Conservation (phyloP, 805 yeast species). For the Metschnikowia gelsemii region DNA sequence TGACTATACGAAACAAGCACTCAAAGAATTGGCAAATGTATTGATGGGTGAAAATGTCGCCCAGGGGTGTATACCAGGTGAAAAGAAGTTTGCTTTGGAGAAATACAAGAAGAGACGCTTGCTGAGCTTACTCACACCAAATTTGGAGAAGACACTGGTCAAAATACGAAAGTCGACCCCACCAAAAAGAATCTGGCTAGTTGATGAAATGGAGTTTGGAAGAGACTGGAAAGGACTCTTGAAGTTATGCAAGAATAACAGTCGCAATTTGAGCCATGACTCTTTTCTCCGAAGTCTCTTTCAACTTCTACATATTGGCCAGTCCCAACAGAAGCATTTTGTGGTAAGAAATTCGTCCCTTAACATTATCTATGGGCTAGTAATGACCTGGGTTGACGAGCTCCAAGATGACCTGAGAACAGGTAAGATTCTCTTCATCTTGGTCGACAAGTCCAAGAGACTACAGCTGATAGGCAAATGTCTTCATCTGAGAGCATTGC, state of each 20-base stretch:
- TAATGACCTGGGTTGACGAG: slow-evolving; percentile 52
- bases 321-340: slow-evolving; percentile 45
- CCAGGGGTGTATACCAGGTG: slow-evolving; percentile 58
- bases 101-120: slow-evolving; percentile 26
- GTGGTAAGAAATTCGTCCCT: slow-evolving; percentile 57
- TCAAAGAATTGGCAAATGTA: slow-evolving; percentile 49
- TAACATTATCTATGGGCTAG: slow-evolving; percentile 53
- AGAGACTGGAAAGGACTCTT: slow-evolving; percentile 53
- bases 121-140: slow-evolving; percentile 16
- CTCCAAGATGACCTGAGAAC: slow-evolving; percentile 9
- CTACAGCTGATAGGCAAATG: slow-evolving; percentile 56
- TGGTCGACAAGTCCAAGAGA: slow-evolving; percentile 55
- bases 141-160: slow-evolving; percentile 6
- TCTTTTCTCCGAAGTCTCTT: slow-evolving; percentile 31
- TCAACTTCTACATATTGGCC: slow-evolving; percentile 30
- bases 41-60: slow-evolving; percentile 55
- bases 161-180: slow-evolving; percentile 16
- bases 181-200: slow-evolving; percentile 52
- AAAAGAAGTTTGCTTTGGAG: slow-evolving; percentile 34
- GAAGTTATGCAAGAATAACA: slow-evolving; percentile 43
- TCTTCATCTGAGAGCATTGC: slow-evolving; percentile 51
- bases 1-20: slow-evolving; percentile 55
- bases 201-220: slow-evolving; percentile 50
- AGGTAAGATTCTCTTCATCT: slow-evolving; percentile 47
- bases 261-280: slow-evolving; percentile 21